A percentile compares a stretch with the other conserved stretches of the same genome.
Conservation (phyloP, 2,329 filamentous ascomycete species). For the Helminthosporium solani region DNA sequence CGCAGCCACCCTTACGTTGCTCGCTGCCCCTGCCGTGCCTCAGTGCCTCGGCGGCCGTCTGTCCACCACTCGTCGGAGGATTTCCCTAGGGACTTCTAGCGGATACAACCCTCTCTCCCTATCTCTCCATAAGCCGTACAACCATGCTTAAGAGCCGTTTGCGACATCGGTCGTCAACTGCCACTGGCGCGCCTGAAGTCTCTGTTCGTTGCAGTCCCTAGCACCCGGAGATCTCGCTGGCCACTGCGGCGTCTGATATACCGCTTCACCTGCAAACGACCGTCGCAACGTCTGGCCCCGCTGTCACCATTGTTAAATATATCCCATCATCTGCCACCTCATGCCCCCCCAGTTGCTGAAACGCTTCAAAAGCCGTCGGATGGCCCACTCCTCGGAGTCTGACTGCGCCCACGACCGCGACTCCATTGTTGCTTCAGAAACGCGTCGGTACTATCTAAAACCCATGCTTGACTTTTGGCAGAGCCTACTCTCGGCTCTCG, state of each 20-base stretch:
- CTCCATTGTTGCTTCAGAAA: slow-evolving; percentile 16
- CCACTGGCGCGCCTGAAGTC: slow-evolving; percentile 36
- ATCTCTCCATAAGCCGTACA: slow-evolving; percentile 39
- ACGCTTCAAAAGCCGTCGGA: slow-evolving; percentile 41
- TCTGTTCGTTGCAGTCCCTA: slow-evolving; percentile 33
- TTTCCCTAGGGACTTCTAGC: slow-evolving; percentile 35
- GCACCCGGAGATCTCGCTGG: slow-evolving; percentile 17
- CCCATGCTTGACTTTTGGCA: slow-evolving; percentile 45
- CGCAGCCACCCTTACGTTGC: slow-evolving; percentile 31
- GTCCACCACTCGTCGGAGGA: slow-evolving; percentile 29
- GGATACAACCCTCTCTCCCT: slow-evolving; percentile 43
- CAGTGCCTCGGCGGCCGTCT: slow-evolving; percentile 20
- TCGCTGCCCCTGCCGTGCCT: slow-evolving; percentile 32
- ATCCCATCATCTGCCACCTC: slow-evolving; percentile 24
- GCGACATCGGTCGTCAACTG: slow-evolving; percentile 42
- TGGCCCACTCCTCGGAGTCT: slow-evolving; percentile 27
- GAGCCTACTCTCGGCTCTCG: slow-evolving; percentile 40
- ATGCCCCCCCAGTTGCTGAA: slow-evolving; percentile 34
- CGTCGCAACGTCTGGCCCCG: slow-evolving; percentile 19
- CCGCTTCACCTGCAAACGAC: slow-evolving; percentile 13
- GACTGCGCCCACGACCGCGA: slow-evolving; percentile 22
- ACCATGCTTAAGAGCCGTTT: slow-evolving; percentile 41
- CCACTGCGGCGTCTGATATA: slow-evolving; percentile 17
- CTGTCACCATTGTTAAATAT: slow-evolving; percentile 27
- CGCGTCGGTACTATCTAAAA: slow-evolving; percentile 35